Base-by-base conservation (phyloP, 352 stramenopile species). In the Phytopythium delawarense region DNA sequence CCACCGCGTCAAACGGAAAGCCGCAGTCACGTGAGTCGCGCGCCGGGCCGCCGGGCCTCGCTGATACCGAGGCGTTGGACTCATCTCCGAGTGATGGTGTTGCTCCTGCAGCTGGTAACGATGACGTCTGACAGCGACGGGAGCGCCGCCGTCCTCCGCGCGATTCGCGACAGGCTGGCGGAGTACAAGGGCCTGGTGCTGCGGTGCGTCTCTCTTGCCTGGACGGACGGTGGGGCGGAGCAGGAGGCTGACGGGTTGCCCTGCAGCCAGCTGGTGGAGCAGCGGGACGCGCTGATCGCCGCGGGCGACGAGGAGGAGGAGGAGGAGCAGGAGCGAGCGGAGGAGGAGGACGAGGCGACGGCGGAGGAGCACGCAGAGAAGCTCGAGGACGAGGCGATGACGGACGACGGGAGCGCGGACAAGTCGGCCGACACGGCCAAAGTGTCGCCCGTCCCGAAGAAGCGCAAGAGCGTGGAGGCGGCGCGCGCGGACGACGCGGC, bases 151-250 rank as follows among this genome's bases (percentile, higher is more conserved):
- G 63, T 91, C 54, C 65, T 91, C 49, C 57, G 56, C 16, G 66
- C 73, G 54, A 85, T 90, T 39, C 78, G 80, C 52, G 78, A 76
- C 44, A 81, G 75, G 70, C 81, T 92, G 67, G 70, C 87, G 52
- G 79, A 82, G 74, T 89, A 92, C 77, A 88, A 89, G 65, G 69
- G 79, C 65, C 62, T 76, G 57, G 66, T 90, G 49, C 75, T 90
- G 61, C 74, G 78, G 83, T 92, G 68, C 63, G 79, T 78, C 28
- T 16, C 8, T 3, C 20, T 39, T 9, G 34, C n/a, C n/a, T n/a
- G 34, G 11, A 16, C 30, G 44, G 44, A 30, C 44, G n/a, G 1
- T 48, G 5, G 0, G 8, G 35, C 25, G 20, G 51, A 57, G 25
- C 9, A 15, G 30, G 30, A 44, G 18, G 21, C 51, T 57, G 51